A percentile compares a stretch with the other conserved stretches of the same genome.
phyloP scores from a whole-genome alignment of 495 filamentous ascomycete species.

The Rusavskia elegans region DNA sequence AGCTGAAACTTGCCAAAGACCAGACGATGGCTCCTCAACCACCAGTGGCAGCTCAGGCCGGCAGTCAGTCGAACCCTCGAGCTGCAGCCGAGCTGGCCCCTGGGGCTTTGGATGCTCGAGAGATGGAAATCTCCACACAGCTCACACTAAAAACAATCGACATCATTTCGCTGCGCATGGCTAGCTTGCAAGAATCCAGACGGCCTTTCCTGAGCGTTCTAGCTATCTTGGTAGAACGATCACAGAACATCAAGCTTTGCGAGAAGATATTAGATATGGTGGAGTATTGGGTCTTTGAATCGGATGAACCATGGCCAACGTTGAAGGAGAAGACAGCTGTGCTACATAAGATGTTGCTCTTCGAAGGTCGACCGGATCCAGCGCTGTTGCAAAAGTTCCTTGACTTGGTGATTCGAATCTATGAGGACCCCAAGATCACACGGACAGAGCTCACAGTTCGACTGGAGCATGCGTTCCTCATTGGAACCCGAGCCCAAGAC shows the following conservation, averaged over 20 bases:
- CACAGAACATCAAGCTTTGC: conserved; percentile 67
- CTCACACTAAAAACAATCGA: conserved; percentile 91
- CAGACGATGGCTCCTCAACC: conserved; percentile 64
- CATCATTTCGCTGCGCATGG: conserved; percentile 79
- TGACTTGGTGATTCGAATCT: conserved; percentile 89
- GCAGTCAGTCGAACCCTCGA: conserved; percentile 20
- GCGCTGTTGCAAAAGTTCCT: conserved; percentile 83
- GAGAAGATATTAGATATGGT: conserved; percentile 86
- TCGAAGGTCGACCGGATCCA: conserved; percentile 68
- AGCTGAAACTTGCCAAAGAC: conserved; percentile 82
- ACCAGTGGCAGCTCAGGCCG: conserved; percentile 20
- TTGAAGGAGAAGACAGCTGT: conserved; percentile 97
- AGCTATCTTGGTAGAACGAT: conserved; percentile 88
- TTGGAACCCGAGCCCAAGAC: conserved; percentile 85
- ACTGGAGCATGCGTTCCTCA: conserved; percentile 93
- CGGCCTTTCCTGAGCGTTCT: conserved; percentile 88
- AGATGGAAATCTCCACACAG: conserved; percentile 69
- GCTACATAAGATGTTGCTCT: conserved; percentile 89
- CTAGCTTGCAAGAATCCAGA: conserved; percentile 78
- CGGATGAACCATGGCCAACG: conserved; percentile 83
- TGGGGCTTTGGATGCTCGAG: conserved; percentile 47
- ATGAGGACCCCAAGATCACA: conserved; percentile 89
- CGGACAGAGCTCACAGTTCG: conserved; percentile 90
- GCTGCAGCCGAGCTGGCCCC: conserved; percentile 14
- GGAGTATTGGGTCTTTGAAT: conserved; percentile 89